Evolutionary conservation across 768 basidiomycete species (phyloP), one percentile per base, ranked within the genome.

Genomic region (Hydnomerulius pinastri): DNA sequence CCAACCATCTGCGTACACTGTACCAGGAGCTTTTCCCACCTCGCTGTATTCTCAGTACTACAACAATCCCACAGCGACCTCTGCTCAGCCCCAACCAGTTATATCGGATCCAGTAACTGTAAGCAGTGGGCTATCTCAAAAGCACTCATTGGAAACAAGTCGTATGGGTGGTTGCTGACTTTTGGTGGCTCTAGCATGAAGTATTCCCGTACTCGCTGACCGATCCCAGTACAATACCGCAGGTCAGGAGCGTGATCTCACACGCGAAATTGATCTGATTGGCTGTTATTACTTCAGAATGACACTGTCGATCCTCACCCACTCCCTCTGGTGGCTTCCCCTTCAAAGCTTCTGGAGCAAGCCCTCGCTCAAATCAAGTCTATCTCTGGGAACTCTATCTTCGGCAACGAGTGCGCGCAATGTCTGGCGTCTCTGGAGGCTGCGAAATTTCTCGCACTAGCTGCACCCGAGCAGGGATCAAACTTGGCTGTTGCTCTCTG

Each of bases 81-180:
- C 79, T 11, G 80, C 76, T 1, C 88, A 90, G 62, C 82, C 82
- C 4, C 88, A 90, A 67, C 88, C 87, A n/a, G 76, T 88, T 51
- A 77, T 90, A 30, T 80, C 86, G 12, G 87, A 90, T 62, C 83
- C 86, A 8, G 78, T 88, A 27, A 77, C 77, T 23, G 87, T 87
- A 43, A 43, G 68, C 48, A 5, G 6, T 29, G 6, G n/a, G 43
- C 8, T 42, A 8, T 17, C n/a, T 29, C 11, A 28, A 15, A 44
- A 48, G 53, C 60, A n/a, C n/a, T n/a, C n/a, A n/a, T n/a, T n/a
- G n/a, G n/a, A n/a, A n/a, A n/a, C n/a, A n/a, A n/a, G n/a, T n/a
- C n/a, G n/a, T n/a, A 9, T 17, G 35, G 0, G 11, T 23, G 30
- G 6, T 6, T 20, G 18, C 23, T 51, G 17, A 57, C 32, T 18